Conservation (phyloP, 164 flowering plant genomes). For the Nymphaea colorata region DNA sequence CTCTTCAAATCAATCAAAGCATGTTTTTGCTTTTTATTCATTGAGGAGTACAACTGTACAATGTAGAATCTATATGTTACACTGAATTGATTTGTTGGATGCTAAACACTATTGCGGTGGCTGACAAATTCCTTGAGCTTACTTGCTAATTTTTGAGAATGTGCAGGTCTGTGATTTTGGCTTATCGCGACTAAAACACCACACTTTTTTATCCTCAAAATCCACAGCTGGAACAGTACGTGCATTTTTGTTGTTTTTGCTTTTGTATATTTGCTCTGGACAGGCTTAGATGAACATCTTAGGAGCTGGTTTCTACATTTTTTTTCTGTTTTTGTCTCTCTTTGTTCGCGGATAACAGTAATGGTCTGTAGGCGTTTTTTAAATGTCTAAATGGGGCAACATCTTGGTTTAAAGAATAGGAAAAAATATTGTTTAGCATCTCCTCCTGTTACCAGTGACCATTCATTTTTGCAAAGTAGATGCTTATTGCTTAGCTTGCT, state of each 20-base stretch:
- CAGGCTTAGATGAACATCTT: no score
- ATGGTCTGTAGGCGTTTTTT: neutral
- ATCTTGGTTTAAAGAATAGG: neutral
- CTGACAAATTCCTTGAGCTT: no score
- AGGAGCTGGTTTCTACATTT: no score
- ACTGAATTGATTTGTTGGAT: no score
- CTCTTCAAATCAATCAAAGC: no score
- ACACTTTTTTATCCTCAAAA: constrained; percentile 88
- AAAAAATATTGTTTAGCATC: neutral
- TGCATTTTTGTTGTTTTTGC: neutral
- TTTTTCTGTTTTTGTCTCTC: neutral
- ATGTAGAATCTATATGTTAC: no score
- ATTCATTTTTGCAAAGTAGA: neutral
- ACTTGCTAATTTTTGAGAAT: neutral
- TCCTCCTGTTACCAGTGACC: neutral
- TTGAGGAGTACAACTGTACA: no score
- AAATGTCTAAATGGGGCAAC: neutral
- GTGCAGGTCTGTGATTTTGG: constrained; percentile 93
- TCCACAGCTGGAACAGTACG: constrained; percentile 95
- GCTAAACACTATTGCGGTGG: no score
- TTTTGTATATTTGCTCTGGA: no score
- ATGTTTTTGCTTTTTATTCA: no score
- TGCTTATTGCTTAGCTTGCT: neutral
- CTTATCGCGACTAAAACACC: constrained; percentile 85
- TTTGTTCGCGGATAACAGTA: neutral